Evolutionary conservation across 305 asterid species (phyloP), one percentile per base, ranked within the genome.

Genomic region (Lippia alba): DNA sequence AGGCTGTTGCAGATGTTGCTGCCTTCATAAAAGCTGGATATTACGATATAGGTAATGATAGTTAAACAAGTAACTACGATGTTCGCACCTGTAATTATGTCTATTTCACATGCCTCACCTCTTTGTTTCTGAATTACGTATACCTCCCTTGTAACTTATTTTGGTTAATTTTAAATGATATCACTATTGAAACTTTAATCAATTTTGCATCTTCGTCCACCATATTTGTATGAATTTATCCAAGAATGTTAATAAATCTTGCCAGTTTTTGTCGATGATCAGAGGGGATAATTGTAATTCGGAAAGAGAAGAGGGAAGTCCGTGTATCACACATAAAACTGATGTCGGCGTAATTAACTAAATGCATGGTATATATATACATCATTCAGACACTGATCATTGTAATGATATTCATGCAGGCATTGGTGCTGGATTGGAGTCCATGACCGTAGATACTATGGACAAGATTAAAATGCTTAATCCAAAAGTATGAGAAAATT

Each of bases 1-100:
- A 93, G 76, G 97, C 97, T 48, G 98, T 93, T 74, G 97, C 96
- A 67, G 98, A 93, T 81, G 96, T 93, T 3, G 97, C 97, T 74
- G 97, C 96, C 73, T 89, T 83, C 77, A 93, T 93, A 76, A 75
- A 85, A 90, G 93, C 96, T 33, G 98, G 98, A 72, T 89, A 86
- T 77, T 93, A 93, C 61, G 96, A 93, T 56, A 91, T 91, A 59
- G 98, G 98, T 90, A 86, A 67, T 24, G 30, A 3, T 24, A 24
- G 30, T 24, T 24, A 24, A 24, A 24, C 2, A 24, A 24, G 30
- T 24, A 24, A 24, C 3, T 24, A 24, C 30, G 30, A 24, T 24
- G 30, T 1, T 24, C 30, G 30, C 45, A 3, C 1, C 45, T 39
- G 10, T 39, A 9, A 39, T 39, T 6, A 39, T 39, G 45, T 39